These are phyloP conservation scores for Neofusicoccum laricinum DNA, from an alignment of 2,329 filamentous ascomycete species.

Conservation along the genomic window DNA sequence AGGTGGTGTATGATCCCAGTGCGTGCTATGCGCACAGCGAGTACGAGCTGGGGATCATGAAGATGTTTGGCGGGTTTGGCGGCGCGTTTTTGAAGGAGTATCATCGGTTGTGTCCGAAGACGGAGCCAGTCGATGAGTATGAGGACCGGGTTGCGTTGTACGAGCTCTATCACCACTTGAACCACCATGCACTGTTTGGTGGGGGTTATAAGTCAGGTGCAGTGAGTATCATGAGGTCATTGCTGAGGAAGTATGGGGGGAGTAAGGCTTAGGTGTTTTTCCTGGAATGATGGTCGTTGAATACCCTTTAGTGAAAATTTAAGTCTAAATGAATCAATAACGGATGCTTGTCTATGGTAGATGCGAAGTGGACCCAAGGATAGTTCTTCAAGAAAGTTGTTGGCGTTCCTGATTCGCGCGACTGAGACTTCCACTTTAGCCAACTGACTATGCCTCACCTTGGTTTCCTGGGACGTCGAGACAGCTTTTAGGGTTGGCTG, in stretches of 20 bases:
- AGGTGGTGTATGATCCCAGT: constrained; percentile 80
- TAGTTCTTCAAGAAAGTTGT: too few species aligned
- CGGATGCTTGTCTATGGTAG: too few species aligned
- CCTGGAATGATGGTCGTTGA: not conserved
- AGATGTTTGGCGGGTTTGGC: constrained; percentile 91
- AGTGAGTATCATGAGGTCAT: constrained; percentile 71
- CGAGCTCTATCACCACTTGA: constrained; percentile 88
- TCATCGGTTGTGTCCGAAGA: constrained; percentile 69
- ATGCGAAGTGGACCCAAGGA: too few species aligned
- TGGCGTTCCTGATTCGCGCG: too few species aligned
- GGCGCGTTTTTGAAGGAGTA: constrained; percentile 73
- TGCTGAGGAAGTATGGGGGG: constrained; percentile 65
- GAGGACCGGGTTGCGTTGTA: constrained; percentile 80
- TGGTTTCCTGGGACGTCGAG: too few species aligned
- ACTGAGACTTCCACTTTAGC: too few species aligned
- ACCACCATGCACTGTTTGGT: constrained; percentile 83
- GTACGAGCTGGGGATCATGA: constrained; percentile 91
- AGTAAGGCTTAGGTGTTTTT: not conserved
- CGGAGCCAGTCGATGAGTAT: constrained; percentile 78
- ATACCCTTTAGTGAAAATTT: not conserved
- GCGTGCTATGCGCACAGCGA: constrained; percentile 83
- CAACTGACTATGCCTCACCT: too few species aligned
- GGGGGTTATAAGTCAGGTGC: constrained; percentile 74
- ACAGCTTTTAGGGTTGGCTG: too few species aligned
- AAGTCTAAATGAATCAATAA: too few species aligned